Evolutionary conservation across 371 early-diverging fungal species (phyloP), one percentile per base, ranked within the genome.

Genomic region (Parasitella parasitica): DNA sequence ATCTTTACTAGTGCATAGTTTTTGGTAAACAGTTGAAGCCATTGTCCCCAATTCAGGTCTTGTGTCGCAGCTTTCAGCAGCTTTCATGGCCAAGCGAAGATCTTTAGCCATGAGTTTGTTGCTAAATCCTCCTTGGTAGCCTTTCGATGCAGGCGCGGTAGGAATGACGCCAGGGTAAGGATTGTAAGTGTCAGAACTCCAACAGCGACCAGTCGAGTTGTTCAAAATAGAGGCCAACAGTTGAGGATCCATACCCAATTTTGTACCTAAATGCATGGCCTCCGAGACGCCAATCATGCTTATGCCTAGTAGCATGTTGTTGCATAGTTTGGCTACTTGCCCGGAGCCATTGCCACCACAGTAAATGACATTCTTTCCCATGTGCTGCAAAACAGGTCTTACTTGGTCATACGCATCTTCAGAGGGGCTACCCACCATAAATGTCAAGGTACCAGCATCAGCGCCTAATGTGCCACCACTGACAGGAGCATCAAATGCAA

Each of bases 251-350:
- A 98, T 92, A 15, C 97, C 97, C 57, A 94, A 74, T 37, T 87
- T 80, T 13, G 85, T 75, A 6, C 97, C 97, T 15, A 98, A 83
- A 67, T 90, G 86, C 91, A 98, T 89, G 6, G 98, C 88, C 76
- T 98, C 99, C 1, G 93, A 84, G 0, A 91, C 89, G 28, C 92
- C 99, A 20, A 97, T 80, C 98, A 98, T 98, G 20, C 90, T 83
- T 61, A 94, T 91, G 12, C 94, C 98, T 27, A 98, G 78, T 38
- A 98, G 67, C 91, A 98, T 92, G 73, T 98, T 98, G 83, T 98
- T 98, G 81, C 97, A 96, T 37, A 97, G 89, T 75, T 98, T 98
- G 54, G 96, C 97, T 2, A 93, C 91, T 67, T 94, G 95, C 2
- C 99, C 99, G 18, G 86, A 86, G 5, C 98, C 98, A 66, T 85